phyloP scores from a whole-genome alignment of 192 early-diverging fungal species.

The Coemansia sp. region DNA sequence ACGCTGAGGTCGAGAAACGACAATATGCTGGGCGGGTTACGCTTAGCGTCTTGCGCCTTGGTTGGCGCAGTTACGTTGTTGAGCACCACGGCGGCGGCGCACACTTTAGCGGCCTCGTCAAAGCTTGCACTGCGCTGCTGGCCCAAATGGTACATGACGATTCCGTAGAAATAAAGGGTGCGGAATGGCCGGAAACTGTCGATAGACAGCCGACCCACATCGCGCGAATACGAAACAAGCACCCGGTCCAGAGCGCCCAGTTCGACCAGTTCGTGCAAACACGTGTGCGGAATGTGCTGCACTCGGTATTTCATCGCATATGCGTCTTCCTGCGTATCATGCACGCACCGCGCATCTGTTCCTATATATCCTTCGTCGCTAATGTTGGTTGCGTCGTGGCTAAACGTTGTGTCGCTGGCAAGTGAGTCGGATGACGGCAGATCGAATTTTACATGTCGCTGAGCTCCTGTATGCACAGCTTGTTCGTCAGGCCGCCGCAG shows the following conservation, averaged over 20 bases:
- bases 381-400: not conserved
- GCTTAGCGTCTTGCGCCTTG: not conserved
- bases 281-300: conserved; percentile 27
- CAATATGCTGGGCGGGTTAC: conserved; percentile 17
- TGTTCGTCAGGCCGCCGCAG: conserved; percentile 11
- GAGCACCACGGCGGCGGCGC: conserved; percentile 36
- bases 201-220: conserved; percentile 34
- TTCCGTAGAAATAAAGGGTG: conserved; percentile 34
- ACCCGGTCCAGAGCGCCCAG: conserved; percentile 37
- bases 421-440: conserved; percentile 3
- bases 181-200: conserved; percentile 38
- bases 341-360: not conserved
- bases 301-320: conserved; percentile 15
- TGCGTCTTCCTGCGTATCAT: not conserved
- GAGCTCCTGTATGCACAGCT: not conserved
- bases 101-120: conserved; percentile 16
- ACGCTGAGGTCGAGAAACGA: conserved; percentile 27
- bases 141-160: conserved; percentile 28
- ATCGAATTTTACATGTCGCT: conserved; percentile 35
- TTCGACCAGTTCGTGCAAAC: conserved; percentile 31
- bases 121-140: conserved; percentile 10
- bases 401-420: not conserved
- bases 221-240: conserved; percentile 16
- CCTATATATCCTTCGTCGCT: conserved; percentile 14
- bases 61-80: conserved; percentile 29